Conservation (phyloP, 2,329 filamentous ascomycete species). For the Coniella vitis region DNA sequence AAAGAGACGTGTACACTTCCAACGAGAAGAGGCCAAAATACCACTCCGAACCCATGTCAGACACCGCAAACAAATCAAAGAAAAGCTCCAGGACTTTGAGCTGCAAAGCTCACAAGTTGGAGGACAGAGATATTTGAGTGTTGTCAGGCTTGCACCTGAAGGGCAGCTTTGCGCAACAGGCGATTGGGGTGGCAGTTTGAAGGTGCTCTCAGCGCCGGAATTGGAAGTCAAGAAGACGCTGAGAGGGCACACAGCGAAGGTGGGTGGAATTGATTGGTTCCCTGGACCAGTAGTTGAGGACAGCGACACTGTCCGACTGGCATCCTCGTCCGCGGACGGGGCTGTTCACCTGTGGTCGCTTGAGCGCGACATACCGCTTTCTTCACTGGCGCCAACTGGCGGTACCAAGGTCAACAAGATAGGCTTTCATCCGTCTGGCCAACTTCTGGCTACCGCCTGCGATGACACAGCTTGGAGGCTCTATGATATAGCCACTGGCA, state of each 20-base stretch:
- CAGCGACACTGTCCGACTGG: slow-evolving; percentile 70
- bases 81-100: slow-evolving; percentile 74
- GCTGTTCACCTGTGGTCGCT: slow-evolving; percentile 87
- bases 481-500: slow-evolving; percentile 85
- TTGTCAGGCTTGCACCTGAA: slow-evolving; percentile 83
- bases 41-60: slow-evolving; percentile 85
- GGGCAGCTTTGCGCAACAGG: slow-evolving; percentile 79
- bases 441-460: slow-evolving; percentile 84
- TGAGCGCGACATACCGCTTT: slow-evolving; percentile 72
- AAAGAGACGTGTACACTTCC: slow-evolving; percentile 66
- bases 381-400: slow-evolving; percentile 9
- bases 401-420: slow-evolving; percentile 76
- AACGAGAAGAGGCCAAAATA: slow-evolving; percentile 75
- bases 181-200: slow-evolving; percentile 88
- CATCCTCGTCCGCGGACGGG: slow-evolving; percentile 83
- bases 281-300: slow-evolving; percentile 71
- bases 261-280: slow-evolving; percentile 87
- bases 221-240: slow-evolving; percentile 69
- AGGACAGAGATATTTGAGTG: slow-evolving; percentile 83
- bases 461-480: slow-evolving; percentile 96
- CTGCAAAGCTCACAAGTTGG: slow-evolving; percentile 90
- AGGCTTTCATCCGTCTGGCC: slow-evolving; percentile 89
- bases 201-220: slow-evolving; percentile 75
- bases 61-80: slow-evolving; percentile 83
- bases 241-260: slow-evolving; percentile 79